Percentiles rank a stretch among this genome's conserved stretches.
Evolutionary conservation across 805 yeast species (phyloP).

Genomic region (Ogataea kodamae): DNA sequence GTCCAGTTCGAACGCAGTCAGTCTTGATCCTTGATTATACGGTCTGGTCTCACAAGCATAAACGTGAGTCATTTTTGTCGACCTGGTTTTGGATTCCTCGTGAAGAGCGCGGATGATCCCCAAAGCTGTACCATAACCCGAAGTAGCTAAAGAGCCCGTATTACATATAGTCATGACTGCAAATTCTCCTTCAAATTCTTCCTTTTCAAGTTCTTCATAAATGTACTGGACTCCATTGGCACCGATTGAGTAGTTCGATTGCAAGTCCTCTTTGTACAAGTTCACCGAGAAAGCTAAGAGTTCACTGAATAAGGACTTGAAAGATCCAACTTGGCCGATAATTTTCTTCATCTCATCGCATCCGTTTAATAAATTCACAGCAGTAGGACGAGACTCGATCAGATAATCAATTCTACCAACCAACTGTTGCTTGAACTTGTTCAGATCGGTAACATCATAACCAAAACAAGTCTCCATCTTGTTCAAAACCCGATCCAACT

Average conservation of each 20-base stretch:
- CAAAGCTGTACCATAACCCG: constrained; percentile 96
- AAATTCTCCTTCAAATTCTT: constrained; percentile 59
- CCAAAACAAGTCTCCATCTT: constrained; percentile 28
- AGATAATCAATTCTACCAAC: constrained; percentile 55
- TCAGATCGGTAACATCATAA: constrained; percentile 19
- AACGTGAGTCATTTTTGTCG: constrained; percentile 56
- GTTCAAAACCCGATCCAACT: constrained; percentile 39
- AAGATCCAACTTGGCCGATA: constrained; percentile 17
- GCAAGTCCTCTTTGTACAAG: constrained; percentile 71
- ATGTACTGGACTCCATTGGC: constrained; percentile 76
- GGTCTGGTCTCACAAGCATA: constrained; percentile 95
- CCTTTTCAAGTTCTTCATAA: constrained; percentile 38
- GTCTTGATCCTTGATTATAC: constrained; percentile 91
- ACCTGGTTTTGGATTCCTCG: constrained; percentile 35
- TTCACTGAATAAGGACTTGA: constrained; percentile 25
- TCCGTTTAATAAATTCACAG: constrained; percentile 86
- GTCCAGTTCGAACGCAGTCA: constrained; percentile 87
- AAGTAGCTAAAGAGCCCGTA: constrained; percentile 95
- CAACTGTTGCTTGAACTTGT: constrained; percentile 37
- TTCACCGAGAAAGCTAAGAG: constrained; percentile 46
- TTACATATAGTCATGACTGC: constrained; percentile 90
- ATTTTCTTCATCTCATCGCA: constrained; percentile 45
- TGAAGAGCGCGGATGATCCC: constrained; percentile 82
- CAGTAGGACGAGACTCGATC: constrained; percentile 86
- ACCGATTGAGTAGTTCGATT: constrained; percentile 78